Base-by-base conservation (phyloP, 2,329 filamentous ascomycete species). In the Exophiala aquamarina region DNA sequence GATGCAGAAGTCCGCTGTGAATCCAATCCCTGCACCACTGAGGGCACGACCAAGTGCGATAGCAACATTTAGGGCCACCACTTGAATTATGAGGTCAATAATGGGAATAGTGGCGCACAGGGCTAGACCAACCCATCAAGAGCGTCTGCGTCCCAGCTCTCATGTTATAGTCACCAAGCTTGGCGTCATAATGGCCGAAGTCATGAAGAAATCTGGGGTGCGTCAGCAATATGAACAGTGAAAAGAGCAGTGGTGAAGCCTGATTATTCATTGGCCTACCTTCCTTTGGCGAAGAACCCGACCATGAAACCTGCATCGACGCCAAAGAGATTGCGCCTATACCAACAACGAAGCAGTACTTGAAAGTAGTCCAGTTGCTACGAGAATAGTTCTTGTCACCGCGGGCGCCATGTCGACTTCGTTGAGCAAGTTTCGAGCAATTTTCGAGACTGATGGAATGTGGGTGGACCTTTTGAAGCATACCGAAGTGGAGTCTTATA, bases 41-140 rank as follows among this genome's bases (percentile, higher is more conserved):
- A 44, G 35, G 32, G 34, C 17, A 33, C 41, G 41, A 28, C 41
- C 41, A 9, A 44, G 28, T 18, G 23, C 20, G 18, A 44, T 18
- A 23, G 18, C 31, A 17, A 44, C 19, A 35, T 44, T 29, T 9
- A 31, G 28, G 8, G 33, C 28, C 28, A 32, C 33, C 18, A 44
- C 33, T 34, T 44, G 41, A 11, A 44, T 21, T 14, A 44, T 23
- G 13, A 35, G 29, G 17, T 31, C 41, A 14, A 44, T 34, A 17
- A 44, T 13, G 13, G 41, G 19, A 31, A 44, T 19, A 9, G 35
- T 2, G 13, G 29, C 41, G 18, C 21, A 34, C 28, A 29, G 35
- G 14, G 34, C 23, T 19, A 44, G 41, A 34, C 41, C 41, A 34
- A 44, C 31, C 41, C 14, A 34, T 44, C 41, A 44, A 17, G 7